A percentile compares a stretch with the other conserved stretches of the same genome.
Evolutionary conservation across 169 alveolate species (phyloP).

Genomic region (Plasmodium gaboni): DNA sequence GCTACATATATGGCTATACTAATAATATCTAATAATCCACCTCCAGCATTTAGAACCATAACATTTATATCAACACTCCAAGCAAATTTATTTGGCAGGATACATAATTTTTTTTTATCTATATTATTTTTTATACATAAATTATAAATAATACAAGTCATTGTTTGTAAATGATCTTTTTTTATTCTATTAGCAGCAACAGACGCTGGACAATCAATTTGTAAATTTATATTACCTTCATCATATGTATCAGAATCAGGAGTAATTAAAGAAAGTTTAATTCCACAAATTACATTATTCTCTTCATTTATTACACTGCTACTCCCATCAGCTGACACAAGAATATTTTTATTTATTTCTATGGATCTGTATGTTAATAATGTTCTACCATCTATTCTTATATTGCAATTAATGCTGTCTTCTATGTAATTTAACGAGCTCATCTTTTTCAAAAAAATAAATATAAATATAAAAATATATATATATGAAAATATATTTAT

Average conservation of each 20-base stretch:
- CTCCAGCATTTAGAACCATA: slow-evolving; percentile 84
- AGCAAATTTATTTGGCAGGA: slow-evolving; percentile 79
- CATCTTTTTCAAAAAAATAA: slow-evolving; percentile 18
- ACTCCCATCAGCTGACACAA: slow-evolving; percentile 74
- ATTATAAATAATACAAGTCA: slow-evolving; percentile 65
- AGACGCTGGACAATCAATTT: slow-evolving; percentile 76
- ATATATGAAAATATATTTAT: not conserved
- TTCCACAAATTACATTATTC: slow-evolving; percentile 71
- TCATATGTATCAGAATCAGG: slow-evolving; percentile 34
- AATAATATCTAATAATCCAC: slow-evolving; percentile 80
- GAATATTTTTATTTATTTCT: slow-evolving; percentile 59
- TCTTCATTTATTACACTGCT: slow-evolving; percentile 76
- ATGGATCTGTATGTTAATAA: slow-evolving; percentile 47
- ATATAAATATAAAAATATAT: not conserved
- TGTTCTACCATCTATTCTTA: slow-evolving; percentile 64
- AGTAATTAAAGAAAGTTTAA: slow-evolving; percentile 42
- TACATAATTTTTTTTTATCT: slow-evolving; percentile 76
- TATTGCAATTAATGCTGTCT: slow-evolving; percentile 55
- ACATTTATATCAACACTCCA: slow-evolving; percentile 82
- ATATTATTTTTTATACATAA: slow-evolving; percentile 75
- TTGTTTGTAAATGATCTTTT: slow-evolving; percentile 71
- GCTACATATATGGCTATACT: slow-evolving; percentile 83
- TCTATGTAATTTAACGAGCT: slow-evolving; percentile 66
- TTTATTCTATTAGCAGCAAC: slow-evolving; percentile 65
- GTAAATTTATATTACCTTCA: slow-evolving; percentile 64